These are phyloP conservation scores for Verticillium dahliae DNA, from an alignment of 2,329 filamentous ascomycete species.

Conservation along the genomic window DNA sequence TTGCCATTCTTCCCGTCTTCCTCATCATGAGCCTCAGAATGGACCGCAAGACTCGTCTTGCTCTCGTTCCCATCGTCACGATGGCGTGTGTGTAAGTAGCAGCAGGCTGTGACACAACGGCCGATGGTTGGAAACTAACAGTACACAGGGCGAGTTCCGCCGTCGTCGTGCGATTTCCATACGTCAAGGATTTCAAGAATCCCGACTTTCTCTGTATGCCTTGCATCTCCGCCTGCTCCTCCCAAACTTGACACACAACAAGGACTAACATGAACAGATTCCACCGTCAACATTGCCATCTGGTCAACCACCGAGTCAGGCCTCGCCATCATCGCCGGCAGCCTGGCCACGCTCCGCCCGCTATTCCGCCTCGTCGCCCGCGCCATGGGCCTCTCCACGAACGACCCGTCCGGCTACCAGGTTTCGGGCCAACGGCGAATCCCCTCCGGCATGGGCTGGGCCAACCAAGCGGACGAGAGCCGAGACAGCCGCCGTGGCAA, in stretches of 20 bases:
- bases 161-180: slow-evolving; percentile 33
- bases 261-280: slow-evolving; percentile 15
- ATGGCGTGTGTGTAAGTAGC: slow-evolving; percentile 45
- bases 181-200: slow-evolving; percentile 27
- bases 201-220: slow-evolving; percentile 36
- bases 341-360: slow-evolving; percentile 39
- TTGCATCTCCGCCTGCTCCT: not conserved
- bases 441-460: not conserved
- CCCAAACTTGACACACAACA: not conserved
- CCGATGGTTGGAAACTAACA: slow-evolving; percentile 1
- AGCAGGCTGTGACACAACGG: too few relatives aligned
- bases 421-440: not conserved
- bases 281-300: slow-evolving; percentile 36
- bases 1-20: slow-evolving; percentile 45
- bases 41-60: slow-evolving; percentile 40
- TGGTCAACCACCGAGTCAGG: slow-evolving; percentile 42
- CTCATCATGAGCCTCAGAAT: slow-evolving; percentile 51
- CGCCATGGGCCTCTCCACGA: slow-evolving; percentile 19
- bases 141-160: slow-evolving; percentile 32
- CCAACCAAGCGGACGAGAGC: not conserved
- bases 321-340: slow-evolving; percentile 41
- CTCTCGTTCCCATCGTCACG: slow-evolving; percentile 44
- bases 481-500: not conserved
- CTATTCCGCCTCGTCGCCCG: slow-evolving; percentile 27
- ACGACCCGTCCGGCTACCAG: not conserved